Evolutionary conservation across 1,139 yeast species (phyloP).

Genomic region (Protomyces inundatus): DNA sequence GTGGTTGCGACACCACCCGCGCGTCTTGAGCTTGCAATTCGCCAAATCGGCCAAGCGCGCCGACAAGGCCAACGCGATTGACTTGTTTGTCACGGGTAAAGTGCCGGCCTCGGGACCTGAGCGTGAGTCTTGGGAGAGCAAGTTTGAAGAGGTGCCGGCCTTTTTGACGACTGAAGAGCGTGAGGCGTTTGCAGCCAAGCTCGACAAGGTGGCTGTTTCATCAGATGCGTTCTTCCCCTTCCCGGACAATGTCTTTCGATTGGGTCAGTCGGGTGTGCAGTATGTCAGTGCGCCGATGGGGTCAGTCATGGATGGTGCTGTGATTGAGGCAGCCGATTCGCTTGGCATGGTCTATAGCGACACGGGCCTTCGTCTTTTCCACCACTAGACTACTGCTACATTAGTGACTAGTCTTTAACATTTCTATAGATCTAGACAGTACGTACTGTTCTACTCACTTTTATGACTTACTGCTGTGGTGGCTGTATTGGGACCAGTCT

Average conservation of each 20-base stretch:
- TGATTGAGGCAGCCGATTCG: constrained; percentile 89
- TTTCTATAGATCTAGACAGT: no score
- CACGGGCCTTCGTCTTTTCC: constrained; percentile 95
- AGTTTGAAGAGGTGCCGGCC: constrained; percentile 74
- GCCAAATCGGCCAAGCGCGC: constrained; percentile 98
- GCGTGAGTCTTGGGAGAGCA: constrained; percentile 82
- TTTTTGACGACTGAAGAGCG: constrained; percentile 82
- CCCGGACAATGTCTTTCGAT: constrained; percentile 98
- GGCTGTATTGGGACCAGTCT: no score
- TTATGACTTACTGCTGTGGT: no score
- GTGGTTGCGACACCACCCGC: constrained; percentile 99
- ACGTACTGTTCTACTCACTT: no score
- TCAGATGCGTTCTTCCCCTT: constrained; percentile 99
- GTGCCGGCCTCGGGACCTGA: constrained; percentile 91
- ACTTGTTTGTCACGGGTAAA: constrained; percentile 83
- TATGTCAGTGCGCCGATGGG: constrained; percentile 96
- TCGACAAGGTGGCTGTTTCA: constrained; percentile 79
- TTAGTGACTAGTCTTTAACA: no score
- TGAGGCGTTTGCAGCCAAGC: constrained; percentile 74
- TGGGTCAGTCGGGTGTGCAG: constrained; percentile 92
- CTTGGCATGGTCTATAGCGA: constrained; percentile 83
- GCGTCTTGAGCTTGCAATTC: constrained; percentile 88
- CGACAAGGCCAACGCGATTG: constrained; percentile 96
- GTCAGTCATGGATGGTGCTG: constrained; percentile 96
- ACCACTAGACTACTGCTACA: constrained; percentile 51